A percentile compares a stretch with the other conserved stretches of the same genome.
Evolutionary conservation across 495 filamentous ascomycete species (phyloP).

Genomic region (Thozetella sp.): DNA sequence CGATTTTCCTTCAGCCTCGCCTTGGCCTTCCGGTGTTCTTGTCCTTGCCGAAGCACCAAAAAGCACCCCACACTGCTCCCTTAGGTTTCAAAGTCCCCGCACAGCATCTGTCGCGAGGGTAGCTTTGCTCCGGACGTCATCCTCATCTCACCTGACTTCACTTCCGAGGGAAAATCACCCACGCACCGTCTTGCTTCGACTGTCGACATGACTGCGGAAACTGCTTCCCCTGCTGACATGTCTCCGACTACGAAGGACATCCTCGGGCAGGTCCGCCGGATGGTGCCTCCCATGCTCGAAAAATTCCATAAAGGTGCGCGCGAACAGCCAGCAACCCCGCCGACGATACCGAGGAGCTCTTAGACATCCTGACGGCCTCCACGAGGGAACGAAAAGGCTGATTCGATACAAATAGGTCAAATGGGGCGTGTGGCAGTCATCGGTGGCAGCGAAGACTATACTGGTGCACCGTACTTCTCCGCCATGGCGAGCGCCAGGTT

Average conservation of each 20-base stretch:
- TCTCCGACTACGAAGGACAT: slow-evolving; percentile 60
- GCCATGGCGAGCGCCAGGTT: slow-evolving; percentile 92
- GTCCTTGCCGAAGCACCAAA: too few relatives aligned
- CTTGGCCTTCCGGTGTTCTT: too few relatives aligned
- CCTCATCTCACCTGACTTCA: background rate
- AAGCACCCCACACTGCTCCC: too few relatives aligned
- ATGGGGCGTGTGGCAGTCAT: slow-evolving; percentile 92
- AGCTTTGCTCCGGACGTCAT: too few relatives aligned
- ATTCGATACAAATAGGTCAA: slow-evolving; percentile 72
- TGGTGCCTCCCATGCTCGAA: slow-evolving; percentile 93
- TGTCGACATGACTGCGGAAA: slow-evolving; percentile 3
- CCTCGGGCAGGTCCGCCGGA: slow-evolving; percentile 79
- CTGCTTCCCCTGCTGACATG: slow-evolving; percentile 30
- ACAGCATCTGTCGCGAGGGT: too few relatives aligned
- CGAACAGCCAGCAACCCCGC: background rate
- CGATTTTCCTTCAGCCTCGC: too few relatives aligned
- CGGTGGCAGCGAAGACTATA: slow-evolving; percentile 94
- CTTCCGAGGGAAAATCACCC: background rate
- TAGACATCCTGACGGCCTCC: slow-evolving; percentile 9
- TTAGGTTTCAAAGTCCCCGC: too few relatives aligned
- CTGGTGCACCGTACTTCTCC: slow-evolving; percentile 96
- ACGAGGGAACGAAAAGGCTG: too few relatives aligned
- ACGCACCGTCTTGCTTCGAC: background rate
- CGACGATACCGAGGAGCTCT: background rate
- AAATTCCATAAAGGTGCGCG: slow-evolving; percentile 92